Base-by-base conservation (phyloP, 2,329 filamentous ascomycete genomes). In the Pseudogymnoascus sp. region DNA sequence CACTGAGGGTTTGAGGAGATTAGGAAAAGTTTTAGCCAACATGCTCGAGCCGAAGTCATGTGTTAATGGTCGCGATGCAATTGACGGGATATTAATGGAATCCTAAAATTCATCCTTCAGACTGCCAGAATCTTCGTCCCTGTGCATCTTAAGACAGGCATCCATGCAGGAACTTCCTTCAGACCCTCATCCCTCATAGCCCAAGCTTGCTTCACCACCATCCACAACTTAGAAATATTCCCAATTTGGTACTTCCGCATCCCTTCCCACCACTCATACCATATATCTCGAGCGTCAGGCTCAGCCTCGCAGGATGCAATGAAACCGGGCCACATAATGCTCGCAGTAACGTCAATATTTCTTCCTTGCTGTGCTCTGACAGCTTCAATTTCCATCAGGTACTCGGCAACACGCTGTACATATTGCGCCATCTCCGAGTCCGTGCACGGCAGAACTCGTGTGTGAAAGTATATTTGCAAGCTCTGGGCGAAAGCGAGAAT, bases 1-100 rank as follows among this genome's bases (percentile, higher is more conserved):
- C 14, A 80, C 78, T 0, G 88, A 92, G 69, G 90, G 89, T 0
- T 81, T 93, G 6, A 75, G 78, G 71, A 83, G 89, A 68, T 76
- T 93, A 63, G 86, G 78, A 7, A 71, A 68, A 0, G 80, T 86
- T 11, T 38, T 72, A 8, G 64, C 61, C 43, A 60, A 60, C 19
- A 75, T 82, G 10, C 61, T 59, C 22, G 60, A 66, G 40, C 40
- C 40, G 19, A 12, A 43, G 19, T 5, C 40, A 22, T 24, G 40
- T 24, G 40, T 43, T 43, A 43, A 22, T 43, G 40, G 16, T 11
- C 40, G 19, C 40, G 10, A 22, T 12, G 16, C 40, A 24, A 12
- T 22, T 43, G 19, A 12, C 16, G 4, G 40, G 24, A 43, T 22
- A 43, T 43, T 4, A 19, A 22, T 43, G 19, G 40, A 43, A 22